phyloP scores from a whole-genome alignment of 176 grass and related monocot genomes.

The Carex scoparia region DNA sequence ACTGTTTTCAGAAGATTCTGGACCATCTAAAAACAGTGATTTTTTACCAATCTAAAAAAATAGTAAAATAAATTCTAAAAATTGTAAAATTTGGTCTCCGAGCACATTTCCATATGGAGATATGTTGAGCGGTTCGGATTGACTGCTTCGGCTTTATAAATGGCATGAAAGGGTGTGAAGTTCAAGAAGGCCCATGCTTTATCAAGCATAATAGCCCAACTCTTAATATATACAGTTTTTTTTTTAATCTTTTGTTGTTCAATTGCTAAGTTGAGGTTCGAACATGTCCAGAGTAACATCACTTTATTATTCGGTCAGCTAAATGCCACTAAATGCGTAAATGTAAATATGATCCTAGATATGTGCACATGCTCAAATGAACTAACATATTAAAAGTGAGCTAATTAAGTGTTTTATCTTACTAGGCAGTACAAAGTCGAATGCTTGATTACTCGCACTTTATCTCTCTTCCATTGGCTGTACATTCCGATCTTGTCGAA shows the following conservation, averaged over 20 bases:
- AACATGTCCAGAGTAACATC: background rate
- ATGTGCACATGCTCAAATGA: background rate
- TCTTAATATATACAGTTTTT: background rate
- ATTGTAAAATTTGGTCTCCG: too few relatives aligned
- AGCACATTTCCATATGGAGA: too few relatives aligned
- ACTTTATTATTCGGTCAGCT: background rate
- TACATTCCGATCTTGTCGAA: constrained; percentile 62
- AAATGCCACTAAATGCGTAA: background rate
- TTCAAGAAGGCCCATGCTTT: too few relatives aligned
- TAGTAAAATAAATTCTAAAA: too few relatives aligned
- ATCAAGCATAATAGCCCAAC: too few relatives aligned
- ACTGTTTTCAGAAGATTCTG: too few relatives aligned
- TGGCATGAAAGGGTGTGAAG: too few relatives aligned
- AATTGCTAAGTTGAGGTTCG: constrained; percentile 6
- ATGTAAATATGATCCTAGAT: background rate
- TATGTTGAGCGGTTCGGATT: too few relatives aligned
- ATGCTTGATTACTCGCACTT: constrained; percentile 84
- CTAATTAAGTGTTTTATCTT: constrained; percentile 1
- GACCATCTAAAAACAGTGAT: too few relatives aligned
- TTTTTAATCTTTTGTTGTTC: background rate
- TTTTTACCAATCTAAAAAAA: too few relatives aligned
- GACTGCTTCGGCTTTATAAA: too few relatives aligned
- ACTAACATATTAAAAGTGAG: background rate
- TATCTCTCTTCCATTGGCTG: constrained; percentile 83
- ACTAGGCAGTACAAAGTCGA: constrained; percentile 70